Evolutionary conservation across 1,284 basidiomycete species (phyloP).

Genomic region (Malassezia caprae): DNA sequence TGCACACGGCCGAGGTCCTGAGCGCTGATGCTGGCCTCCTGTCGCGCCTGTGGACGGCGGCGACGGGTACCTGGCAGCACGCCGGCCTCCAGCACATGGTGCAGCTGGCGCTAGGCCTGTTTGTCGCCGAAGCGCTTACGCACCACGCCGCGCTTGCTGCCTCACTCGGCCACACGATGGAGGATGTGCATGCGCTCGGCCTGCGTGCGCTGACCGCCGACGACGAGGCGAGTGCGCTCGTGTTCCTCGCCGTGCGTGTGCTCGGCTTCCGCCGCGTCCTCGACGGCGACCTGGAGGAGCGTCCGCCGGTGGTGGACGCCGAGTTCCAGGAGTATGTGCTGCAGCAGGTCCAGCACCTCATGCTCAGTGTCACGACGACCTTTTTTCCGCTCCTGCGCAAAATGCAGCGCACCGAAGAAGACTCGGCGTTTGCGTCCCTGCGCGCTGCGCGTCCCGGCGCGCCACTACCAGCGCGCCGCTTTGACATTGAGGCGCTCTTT

Average conservation of each 20-base stretch:
- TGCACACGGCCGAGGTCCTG: constrained; percentile 11
- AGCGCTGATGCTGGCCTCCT: constrained; percentile 21
- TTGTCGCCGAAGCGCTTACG: constrained; percentile 33
- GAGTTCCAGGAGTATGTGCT: constrained; percentile 44
- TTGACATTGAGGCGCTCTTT: constrained; percentile 47
- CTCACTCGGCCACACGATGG: constrained; percentile 32
- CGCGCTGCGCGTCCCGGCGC: constrained; percentile 26
- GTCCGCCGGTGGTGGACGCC: constrained; percentile 27
- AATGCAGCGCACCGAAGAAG: constrained; percentile 45
- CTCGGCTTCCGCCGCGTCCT: constrained; percentile 55
- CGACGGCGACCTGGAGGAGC: constrained; percentile 43
- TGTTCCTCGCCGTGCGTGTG: constrained; percentile 55
- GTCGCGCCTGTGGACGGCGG: constrained; percentile 21
- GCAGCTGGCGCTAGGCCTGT: constrained; percentile 75
- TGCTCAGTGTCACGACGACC: constrained; percentile 26
- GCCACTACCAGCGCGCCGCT: constrained; percentile 24
- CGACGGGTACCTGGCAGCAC: constrained; percentile 56
- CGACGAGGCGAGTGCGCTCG: constrained; percentile 54
- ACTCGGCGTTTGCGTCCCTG: constrained; percentile 37
- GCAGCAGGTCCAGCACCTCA: constrained; percentile 35
- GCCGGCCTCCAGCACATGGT: constrained; percentile 65
- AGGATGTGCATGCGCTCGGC: constrained; percentile 26
- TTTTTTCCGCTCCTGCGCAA: constrained; percentile 41
- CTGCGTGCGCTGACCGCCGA: constrained; percentile 12
- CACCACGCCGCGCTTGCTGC: constrained; percentile 26